phyloP scores from a whole-genome alignment of 768 basidiomycete species.

The Amanita jacksonii region DNA sequence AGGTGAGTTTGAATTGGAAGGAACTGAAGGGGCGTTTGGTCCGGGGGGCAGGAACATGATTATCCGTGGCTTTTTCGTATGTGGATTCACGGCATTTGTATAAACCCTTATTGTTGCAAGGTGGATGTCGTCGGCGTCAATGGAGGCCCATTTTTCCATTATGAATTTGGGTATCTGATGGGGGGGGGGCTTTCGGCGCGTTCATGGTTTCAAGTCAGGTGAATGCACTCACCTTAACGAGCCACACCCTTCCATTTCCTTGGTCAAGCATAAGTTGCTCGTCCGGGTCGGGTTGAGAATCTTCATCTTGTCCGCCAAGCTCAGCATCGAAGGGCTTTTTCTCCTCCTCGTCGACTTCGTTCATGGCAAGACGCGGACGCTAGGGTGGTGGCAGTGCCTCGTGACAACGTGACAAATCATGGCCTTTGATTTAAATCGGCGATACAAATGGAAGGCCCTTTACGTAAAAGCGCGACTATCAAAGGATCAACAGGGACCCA shows the following conservation, averaged over 20 bases:
- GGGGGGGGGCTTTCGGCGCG: background rate
- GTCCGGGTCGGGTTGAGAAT: constrained; percentile 16
- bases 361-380: constrained; percentile 15
- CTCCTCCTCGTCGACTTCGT: constrained; percentile 39
- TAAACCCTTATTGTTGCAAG: constrained; percentile 85
- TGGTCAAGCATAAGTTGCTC: constrained; percentile 46
- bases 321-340: constrained; percentile 66
- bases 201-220: no score
- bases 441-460: no score
- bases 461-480: no score
- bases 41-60: constrained; percentile 59
- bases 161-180: constrained; percentile 75
- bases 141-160: constrained; percentile 76
- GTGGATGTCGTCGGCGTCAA: constrained; percentile 65
- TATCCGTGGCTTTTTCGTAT: constrained; percentile 46
- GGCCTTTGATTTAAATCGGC: no score
- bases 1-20: constrained; percentile 13
- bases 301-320: constrained; percentile 38
- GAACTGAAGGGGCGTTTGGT: constrained; percentile 27
- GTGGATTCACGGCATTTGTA: constrained; percentile 30
- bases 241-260: constrained; percentile 66
- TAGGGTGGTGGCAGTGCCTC: no score
- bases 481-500: no score
- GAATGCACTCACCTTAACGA: constrained; percentile 58
- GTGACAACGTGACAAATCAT: no score